Evolutionary conservation across 768 basidiomycete species (phyloP).

Genomic region (Lanmaoa pseudosensibilis): DNA sequence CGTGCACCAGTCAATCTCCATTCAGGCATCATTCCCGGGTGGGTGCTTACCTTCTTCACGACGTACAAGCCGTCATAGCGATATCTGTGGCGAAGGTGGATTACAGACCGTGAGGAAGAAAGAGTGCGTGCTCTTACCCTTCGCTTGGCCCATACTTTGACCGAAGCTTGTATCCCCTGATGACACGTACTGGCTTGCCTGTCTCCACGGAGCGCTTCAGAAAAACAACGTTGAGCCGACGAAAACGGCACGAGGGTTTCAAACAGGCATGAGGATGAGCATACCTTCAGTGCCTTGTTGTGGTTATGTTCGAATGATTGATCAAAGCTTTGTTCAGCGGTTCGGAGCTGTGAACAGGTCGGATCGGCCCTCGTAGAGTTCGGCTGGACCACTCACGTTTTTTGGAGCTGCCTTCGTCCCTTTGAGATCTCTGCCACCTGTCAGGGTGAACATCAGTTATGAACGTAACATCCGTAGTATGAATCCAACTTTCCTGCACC

Average conservation of each 20-base stretch:
- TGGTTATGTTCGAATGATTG: constrained; percentile 74
- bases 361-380: neutral
- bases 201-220: constrained; percentile 73
- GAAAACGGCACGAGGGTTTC: neutral
- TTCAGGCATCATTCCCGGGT: neutral
- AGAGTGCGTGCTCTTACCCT: constrained; percentile 47
- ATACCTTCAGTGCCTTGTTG: constrained; percentile 69
- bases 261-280: neutral
- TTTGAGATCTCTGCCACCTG: constrained; percentile 82
- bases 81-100: constrained; percentile 48
- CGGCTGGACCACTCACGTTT: constrained; percentile 53
- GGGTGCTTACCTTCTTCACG: constrained; percentile 60
- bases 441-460: neutral
- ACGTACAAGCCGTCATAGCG: constrained; percentile 88
- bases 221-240: neutral
- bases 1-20: neutral
- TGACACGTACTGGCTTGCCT: constrained; percentile 79
- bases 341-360: constrained; percentile 63
- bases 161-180: constrained; percentile 68
- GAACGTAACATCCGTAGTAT: neutral
- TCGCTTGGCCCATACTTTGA: constrained; percentile 77
- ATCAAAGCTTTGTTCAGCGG: constrained; percentile 82
- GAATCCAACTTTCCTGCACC: constrained; percentile 55
- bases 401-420: constrained; percentile 82
- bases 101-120: neutral